A percentile compares a stretch with the other conserved stretches of the same genome.
Conservation (phyloP, 192 early-diverging fungal species). For the Coemansia sp. region DNA sequence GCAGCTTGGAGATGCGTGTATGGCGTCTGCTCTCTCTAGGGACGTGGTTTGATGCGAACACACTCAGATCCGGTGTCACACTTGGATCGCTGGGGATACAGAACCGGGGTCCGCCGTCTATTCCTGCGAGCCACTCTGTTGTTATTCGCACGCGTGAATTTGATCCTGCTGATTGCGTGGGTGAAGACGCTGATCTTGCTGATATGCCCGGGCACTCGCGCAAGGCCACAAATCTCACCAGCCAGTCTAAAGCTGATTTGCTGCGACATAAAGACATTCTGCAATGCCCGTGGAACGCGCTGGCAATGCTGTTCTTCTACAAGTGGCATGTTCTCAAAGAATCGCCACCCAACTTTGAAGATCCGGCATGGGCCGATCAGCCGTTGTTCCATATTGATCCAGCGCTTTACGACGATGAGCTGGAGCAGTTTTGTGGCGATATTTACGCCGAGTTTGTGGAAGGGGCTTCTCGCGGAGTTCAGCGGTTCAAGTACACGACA, state of each 20-base stretch:
- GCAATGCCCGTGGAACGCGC: slow-evolving; percentile 50
- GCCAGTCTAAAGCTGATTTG: slow-evolving; percentile 19
- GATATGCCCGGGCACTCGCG: not conserved
- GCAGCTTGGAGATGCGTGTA: slow-evolving; percentile 48
- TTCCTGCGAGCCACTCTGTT: slow-evolving; percentile 6
- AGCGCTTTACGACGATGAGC: slow-evolving; percentile 17
- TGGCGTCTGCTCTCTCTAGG: slow-evolving; percentile 38
- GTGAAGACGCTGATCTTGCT: not conserved
- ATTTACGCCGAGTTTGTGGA: slow-evolving; percentile 31
- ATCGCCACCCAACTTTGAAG: slow-evolving; percentile 39
- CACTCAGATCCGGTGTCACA: slow-evolving; percentile 23
- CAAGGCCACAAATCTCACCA: not conserved
- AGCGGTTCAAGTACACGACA: slow-evolving; percentile 26
- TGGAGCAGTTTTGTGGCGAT: slow-evolving; percentile 18
- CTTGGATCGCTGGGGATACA: slow-evolving; percentile 40
- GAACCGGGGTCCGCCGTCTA: slow-evolving; percentile 1
- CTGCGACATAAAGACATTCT: slow-evolving; percentile 26
- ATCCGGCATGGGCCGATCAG: slow-evolving; percentile 27
- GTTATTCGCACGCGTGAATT: slow-evolving; percentile 5
- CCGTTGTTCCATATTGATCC: slow-evolving; percentile 31
- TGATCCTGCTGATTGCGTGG: not conserved
- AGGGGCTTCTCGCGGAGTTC: slow-evolving; percentile 3
- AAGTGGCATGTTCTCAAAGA: slow-evolving; percentile 49
- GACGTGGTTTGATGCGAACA: slow-evolving; percentile 38
- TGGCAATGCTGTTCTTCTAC: slow-evolving; percentile 41